Conservation (phyloP, 306 rosid genomes). For the Notholithocarpus densiflorus region DNA sequence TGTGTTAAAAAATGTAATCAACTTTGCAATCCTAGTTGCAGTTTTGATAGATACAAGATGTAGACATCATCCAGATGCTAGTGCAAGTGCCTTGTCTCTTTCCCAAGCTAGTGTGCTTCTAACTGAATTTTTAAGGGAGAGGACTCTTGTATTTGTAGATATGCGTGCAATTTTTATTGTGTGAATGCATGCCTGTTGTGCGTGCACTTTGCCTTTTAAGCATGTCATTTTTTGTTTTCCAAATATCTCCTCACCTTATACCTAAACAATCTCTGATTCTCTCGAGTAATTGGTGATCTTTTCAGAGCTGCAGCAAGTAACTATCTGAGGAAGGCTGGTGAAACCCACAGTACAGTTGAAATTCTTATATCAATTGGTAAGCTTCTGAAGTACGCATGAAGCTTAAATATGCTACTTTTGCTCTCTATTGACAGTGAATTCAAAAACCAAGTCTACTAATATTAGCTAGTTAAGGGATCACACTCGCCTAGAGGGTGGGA, state of each 20-base stretch:
- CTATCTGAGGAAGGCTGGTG: slow-evolving; percentile 81
- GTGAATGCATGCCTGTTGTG: not conserved
- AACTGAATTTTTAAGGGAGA: not conserved
- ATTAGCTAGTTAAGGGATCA: not conserved
- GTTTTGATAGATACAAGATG: not conserved
- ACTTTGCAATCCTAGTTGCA: not conserved
- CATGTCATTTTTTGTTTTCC: not conserved
- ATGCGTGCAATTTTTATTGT: not conserved
- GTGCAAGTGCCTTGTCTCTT: not conserved
- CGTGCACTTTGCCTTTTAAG: not conserved
- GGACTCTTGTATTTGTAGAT: slow-evolving; percentile 2
- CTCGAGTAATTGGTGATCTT: slow-evolving; percentile 11
- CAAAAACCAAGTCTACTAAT: not conserved
- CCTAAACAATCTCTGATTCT: not conserved
- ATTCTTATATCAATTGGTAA: slow-evolving; percentile 71
- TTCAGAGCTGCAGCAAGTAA: slow-evolving; percentile 66
- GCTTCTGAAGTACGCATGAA: slow-evolving; percentile 19
- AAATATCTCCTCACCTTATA: not conserved
- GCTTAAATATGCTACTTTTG: not conserved
- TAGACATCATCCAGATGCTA: not conserved
- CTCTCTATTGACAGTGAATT: not conserved
- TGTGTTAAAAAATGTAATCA: not conserved
- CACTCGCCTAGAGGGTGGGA: not conserved
- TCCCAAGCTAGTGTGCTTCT: not conserved
- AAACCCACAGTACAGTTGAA: slow-evolving; percentile 67